Base-by-base conservation (phyloP, 1,284 basidiomycete species). In the Ustilago trichophora region DNA sequence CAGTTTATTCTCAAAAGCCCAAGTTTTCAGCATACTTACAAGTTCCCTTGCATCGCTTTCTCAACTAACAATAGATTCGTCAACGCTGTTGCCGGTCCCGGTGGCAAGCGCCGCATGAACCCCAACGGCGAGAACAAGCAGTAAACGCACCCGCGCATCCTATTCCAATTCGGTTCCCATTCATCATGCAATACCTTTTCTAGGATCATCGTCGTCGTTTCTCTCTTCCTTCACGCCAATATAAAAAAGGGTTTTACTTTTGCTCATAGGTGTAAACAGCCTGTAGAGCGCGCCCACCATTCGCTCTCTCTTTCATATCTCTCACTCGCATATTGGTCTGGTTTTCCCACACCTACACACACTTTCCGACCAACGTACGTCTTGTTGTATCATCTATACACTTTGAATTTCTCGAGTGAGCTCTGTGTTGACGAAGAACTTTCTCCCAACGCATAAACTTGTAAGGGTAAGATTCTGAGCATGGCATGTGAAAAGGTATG, bases 81-180 rank as follows among this genome's bases (percentile, higher is more conserved):
- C 80, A 97, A 96, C 84, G 93, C 94, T 72, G 92, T 91, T 64
- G 87, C 89, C 67, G 87, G 90, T 64, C 91, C 91, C 68, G 90
- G 91, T 76, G 93, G 93, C 85, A 97, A 97, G 87, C 88, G 93
- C 85, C 89, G 88, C 85, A 95, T 96, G 93, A 82, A 82, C 76
- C 69, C 79, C 47, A 78, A 80, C 76, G 67, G 72, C 49, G 76
- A 77, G 68, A 76, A 74, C 73, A 72, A 7, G 8, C 7, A 77
- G 76, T 51, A 66, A 26, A 49, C 35, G 22, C 13, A 19, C 13
- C 15, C 33, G 6, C 33, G 6, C 33, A 24, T 29, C 29, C 27
- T 19, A 22, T 25, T 26, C 4, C 18, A 18, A 7, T 18, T 29
- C 38, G 31, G 25, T 34, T 43, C 36, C 10, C 6, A 10, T 27